Percentiles rank a stretch among this genome's conserved stretches.
Conservation (phyloP, 2,329 filamentous ascomycete species). For the Hypoxylon sp. region DNA sequence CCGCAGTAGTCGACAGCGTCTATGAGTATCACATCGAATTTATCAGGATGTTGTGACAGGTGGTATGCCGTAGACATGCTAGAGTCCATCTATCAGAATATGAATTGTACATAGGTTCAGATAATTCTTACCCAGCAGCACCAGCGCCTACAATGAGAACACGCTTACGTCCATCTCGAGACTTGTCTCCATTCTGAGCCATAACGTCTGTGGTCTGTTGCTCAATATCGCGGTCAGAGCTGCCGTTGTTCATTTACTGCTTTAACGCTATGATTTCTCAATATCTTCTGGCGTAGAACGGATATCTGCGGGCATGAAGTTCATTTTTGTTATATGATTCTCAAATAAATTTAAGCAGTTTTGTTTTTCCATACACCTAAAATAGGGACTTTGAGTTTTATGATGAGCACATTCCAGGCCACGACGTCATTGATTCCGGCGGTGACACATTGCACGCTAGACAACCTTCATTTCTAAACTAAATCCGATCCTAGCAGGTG, state of each 20-base stretch:
- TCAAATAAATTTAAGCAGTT: not conserved
- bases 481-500: not conserved
- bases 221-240: conserved; percentile 44
- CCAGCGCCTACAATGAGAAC: conserved; percentile 59
- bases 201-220: conserved; percentile 40
- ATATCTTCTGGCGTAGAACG: not conserved
- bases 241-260: conserved; percentile 26
- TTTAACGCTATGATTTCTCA: not conserved
- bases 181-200: conserved; percentile 42
- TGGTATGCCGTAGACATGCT: conserved; percentile 71
- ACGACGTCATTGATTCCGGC: conserved; percentile 34
- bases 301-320: not conserved
- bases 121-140: conserved; percentile 54
- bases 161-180: conserved; percentile 48
- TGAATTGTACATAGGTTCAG: not conserved
- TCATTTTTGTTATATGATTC: not conserved
- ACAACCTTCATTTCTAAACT: not conserved
- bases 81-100: not conserved
- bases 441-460: conserved; percentile 3
- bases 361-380: not conserved
- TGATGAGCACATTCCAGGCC: conserved; percentile 19
- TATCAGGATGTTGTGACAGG: conserved; percentile 69
- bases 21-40: conserved; percentile 70
- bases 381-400: conserved; percentile 6
- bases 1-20: conserved; percentile 71